phyloP scores from a whole-genome alignment of 768 basidiomycete genomes.

The Mycena vitilis region DNA sequence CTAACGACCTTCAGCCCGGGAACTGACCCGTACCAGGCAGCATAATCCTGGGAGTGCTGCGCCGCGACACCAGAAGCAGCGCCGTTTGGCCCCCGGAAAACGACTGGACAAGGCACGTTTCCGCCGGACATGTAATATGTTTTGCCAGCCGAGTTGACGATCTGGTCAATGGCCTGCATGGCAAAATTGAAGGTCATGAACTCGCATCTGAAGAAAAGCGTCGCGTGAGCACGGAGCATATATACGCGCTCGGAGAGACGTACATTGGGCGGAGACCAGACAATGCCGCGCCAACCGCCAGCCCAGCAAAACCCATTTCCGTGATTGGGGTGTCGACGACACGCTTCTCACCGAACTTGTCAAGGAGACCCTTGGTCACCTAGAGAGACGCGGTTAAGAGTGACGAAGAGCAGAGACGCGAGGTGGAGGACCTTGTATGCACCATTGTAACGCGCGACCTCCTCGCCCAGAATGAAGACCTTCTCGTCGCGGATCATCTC shows the following conservation, averaged over 20 bases:
- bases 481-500: constrained; percentile 97
- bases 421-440: constrained; percentile 81
- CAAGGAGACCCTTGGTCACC: constrained; percentile 98
- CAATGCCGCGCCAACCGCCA: constrained; percentile 94
- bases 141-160: constrained; percentile 99
- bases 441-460: constrained; percentile 98
- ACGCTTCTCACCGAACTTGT: constrained; percentile 99
- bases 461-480: constrained; percentile 96
- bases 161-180: constrained; percentile 99
- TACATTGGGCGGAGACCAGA: constrained; percentile 95
- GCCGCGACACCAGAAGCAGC: constrained; percentile 97
- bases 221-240: constrained; percentile 28
- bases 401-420: neutral
- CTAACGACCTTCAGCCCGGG: constrained; percentile 98
- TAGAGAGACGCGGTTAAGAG: constrained; percentile 45
- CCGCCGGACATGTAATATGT: constrained; percentile 99
- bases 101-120: constrained; percentile 97
- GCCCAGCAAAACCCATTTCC: constrained; percentile 98
- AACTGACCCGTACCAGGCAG: constrained; percentile 92
- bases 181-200: constrained; percentile 99
- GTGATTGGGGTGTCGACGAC: constrained; percentile 98
- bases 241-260: constrained; percentile 40
- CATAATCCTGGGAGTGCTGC: constrained; percentile 98
- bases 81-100: constrained; percentile 99
- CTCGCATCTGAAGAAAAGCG: constrained; percentile 76